phyloP scores from a whole-genome alignment of 495 filamentous ascomycete species.

The Usnea hakonensis region DNA sequence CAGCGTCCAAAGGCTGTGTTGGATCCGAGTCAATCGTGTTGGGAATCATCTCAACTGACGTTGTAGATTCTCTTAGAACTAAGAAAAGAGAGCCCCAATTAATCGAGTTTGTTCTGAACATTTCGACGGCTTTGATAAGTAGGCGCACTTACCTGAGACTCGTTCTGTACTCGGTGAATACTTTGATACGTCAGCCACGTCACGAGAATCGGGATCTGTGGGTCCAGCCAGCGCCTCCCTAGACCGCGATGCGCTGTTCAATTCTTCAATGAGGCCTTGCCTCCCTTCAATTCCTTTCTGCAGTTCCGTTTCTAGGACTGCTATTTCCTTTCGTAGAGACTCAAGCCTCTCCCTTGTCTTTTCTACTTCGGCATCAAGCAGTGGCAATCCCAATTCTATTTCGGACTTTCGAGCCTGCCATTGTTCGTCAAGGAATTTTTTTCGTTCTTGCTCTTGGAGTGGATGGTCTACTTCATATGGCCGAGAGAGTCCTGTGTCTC shows the following conservation, averaged over 20 bases:
- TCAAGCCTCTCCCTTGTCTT: slow-evolving; percentile 42
- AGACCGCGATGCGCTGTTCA: slow-evolving; percentile 10
- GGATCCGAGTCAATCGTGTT: neutral
- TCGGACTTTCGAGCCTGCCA: slow-evolving; percentile 40
- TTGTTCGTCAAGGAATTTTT: slow-evolving; percentile 1
- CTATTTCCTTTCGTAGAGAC: slow-evolving; percentile 48
- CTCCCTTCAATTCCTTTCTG: slow-evolving; percentile 38
- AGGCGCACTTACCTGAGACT: slow-evolving; percentile 9
- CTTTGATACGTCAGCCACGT: slow-evolving; percentile 30
- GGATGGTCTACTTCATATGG: neutral
- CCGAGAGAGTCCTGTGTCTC: neutral
- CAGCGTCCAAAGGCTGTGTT: neutral
- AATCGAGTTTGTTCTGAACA: slow-evolving; percentile 2
- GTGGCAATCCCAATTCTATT: slow-evolving; percentile 50
- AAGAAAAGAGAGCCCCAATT: slow-evolving; percentile 1
- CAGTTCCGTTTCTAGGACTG: slow-evolving; percentile 51
- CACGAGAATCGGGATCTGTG: neutral
- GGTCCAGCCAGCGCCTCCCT: neutral
- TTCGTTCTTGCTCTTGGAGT: neutral
- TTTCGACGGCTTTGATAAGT: slow-evolving; percentile 1
- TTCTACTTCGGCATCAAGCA: slow-evolving; percentile 48
- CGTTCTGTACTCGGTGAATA: neutral
- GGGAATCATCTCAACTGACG: neutral
- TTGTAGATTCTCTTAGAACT: neutral
- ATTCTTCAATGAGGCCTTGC: slow-evolving; percentile 28